phyloP scores from a whole-genome alignment of 2,329 filamentous ascomycete genomes.

The Thielaviopsis musarum region DNA sequence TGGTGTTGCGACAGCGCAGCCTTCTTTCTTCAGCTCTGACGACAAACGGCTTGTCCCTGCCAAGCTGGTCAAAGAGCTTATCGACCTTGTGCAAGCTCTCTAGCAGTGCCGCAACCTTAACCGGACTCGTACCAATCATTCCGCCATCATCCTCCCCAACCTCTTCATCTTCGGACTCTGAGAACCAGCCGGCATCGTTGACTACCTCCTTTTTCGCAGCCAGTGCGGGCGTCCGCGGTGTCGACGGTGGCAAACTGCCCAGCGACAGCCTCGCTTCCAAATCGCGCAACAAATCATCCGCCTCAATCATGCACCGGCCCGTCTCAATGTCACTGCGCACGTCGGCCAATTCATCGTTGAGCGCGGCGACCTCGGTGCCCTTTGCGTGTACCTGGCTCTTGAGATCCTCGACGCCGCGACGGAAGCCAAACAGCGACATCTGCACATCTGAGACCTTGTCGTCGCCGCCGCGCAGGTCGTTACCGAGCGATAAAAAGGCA shows the following conservation, averaged over 20 bases:
- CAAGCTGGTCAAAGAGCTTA: conserved; percentile 29
- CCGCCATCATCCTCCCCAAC: conserved; percentile 24
- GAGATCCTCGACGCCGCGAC: conserved; percentile 63
- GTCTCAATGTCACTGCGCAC: conserved; percentile 46
- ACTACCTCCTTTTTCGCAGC: conserved; percentile 17
- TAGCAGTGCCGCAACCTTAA: conserved; percentile 19
- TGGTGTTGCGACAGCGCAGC: conserved; percentile 35
- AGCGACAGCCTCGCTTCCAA: conserved; percentile 49
- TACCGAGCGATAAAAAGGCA: conserved; percentile 71
- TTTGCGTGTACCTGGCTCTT: conserved; percentile 46
- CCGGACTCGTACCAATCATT: conserved; percentile 18
- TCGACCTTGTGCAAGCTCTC: conserved; percentile 30
- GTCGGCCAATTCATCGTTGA: conserved; percentile 50
- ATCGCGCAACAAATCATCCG: conserved; percentile 43
- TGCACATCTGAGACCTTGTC: conserved; percentile 82
- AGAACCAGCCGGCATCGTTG: conserved; percentile 12
- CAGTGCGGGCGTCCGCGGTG: conserved; percentile 17
- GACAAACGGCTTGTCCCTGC: conserved; percentile 31
- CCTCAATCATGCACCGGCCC: conserved; percentile 46
- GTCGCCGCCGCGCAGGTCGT: conserved; percentile 69
- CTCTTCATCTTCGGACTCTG: conserved; percentile 19
- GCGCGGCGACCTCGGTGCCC: conserved; percentile 41
- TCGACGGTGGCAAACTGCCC: conserved; percentile 18
- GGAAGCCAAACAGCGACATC: conserved; percentile 72
- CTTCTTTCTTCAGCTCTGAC: conserved; percentile 36